Conservation (phyloP, 306 rosid species). For the Prunus davidiana region DNA sequence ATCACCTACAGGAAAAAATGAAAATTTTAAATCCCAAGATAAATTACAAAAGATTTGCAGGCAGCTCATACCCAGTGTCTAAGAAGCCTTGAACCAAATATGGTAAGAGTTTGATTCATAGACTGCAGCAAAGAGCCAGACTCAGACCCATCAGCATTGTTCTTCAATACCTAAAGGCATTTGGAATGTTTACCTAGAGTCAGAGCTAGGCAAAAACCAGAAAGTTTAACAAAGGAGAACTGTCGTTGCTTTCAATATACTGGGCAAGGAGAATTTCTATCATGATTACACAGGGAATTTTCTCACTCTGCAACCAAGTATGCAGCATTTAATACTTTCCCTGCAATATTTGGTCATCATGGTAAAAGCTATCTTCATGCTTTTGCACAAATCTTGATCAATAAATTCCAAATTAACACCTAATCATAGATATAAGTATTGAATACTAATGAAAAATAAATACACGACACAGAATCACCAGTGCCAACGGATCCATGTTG, state of each 20-base stretch:
- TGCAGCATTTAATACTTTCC: neutral
- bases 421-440: neutral
- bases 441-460: neutral
- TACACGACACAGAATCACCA: neutral
- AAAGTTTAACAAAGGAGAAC: constrained; percentile 8
- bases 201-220: constrained; percentile 11
- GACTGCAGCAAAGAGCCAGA: constrained; percentile 79
- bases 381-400: neutral
- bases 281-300: neutral
- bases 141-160: constrained; percentile 82
- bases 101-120: constrained; percentile 83
- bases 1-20: constrained; percentile 21
- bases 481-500: neutral
- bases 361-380: neutral
- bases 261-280: neutral
- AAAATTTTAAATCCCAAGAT: constrained; percentile 15
- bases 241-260: constrained; percentile 11
- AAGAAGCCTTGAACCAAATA: constrained; percentile 90
- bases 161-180: constrained; percentile 65
- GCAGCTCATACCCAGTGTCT: constrained; percentile 72
- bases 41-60: constrained; percentile 7
- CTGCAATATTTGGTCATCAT: neutral
- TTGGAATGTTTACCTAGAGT: constrained; percentile 15
- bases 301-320: neutral
- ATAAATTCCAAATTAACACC: too few species aligned